These are phyloP conservation scores for Protomyces macrosporus DNA, from an alignment of 1,139 yeast genomes.

Conservation along the genomic window DNA sequence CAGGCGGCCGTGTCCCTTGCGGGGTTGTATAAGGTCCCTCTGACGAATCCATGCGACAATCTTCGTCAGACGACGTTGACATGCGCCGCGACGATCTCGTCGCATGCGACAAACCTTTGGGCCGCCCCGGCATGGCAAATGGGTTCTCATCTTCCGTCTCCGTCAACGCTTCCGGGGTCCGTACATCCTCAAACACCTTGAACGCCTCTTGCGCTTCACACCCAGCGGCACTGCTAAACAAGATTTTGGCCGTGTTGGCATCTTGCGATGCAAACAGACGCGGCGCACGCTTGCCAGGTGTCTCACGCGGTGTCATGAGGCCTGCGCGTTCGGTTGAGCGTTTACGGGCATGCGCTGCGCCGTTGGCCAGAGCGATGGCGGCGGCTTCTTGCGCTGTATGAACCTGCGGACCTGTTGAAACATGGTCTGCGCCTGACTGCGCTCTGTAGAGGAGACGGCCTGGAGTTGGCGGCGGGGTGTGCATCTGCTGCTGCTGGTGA, in stretches of 20 bases:
- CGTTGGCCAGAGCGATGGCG: neutral
- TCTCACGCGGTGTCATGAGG: conserved; percentile 21
- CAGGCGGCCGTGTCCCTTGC: neutral
- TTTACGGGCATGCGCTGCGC: neutral
- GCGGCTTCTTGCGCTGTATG: neutral
- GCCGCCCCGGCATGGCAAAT: neutral
- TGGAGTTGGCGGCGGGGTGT: neutral
- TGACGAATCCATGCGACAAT: neutral
- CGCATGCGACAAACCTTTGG: neutral
- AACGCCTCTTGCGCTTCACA: neutral
- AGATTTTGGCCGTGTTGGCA: conserved; percentile 9
- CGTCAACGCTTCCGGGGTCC: conserved; percentile 7
- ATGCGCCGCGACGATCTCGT: neutral
- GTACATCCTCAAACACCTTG: conserved; percentile 17
- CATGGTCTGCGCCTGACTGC: neutral
- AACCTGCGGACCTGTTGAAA: neutral
- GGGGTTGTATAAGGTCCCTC: neutral
- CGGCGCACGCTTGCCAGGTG: conserved; percentile 3
- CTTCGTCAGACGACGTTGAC: neutral
- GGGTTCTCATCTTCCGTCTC: conserved; percentile 10
- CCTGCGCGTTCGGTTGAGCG: conserved; percentile 18
- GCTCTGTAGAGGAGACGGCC: neutral
- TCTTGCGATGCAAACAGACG: neutral
- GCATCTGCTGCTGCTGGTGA: neutral
- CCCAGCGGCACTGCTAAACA: neutral